Percentiles rank a stretch among this genome's conserved stretches.
Conservation (phyloP, 2,329 filamentous ascomycete genomes). For the Magnaporthiopsis poae region DNA sequence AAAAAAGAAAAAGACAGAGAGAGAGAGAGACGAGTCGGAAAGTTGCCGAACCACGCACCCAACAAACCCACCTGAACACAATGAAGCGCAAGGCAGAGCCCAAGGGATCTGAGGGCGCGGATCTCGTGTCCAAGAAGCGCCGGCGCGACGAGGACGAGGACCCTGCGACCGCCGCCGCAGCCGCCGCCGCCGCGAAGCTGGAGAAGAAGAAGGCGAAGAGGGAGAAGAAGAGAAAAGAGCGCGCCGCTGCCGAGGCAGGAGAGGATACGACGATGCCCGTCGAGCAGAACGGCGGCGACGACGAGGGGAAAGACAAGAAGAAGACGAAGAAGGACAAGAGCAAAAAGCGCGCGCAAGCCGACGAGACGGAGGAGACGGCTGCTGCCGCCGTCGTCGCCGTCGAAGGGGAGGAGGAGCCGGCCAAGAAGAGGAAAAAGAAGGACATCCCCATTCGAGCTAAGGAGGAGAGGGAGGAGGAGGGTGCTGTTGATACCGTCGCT, state of each 20-base stretch:
- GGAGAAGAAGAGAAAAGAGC: slow-evolving; percentile 22
- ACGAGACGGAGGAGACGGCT: not conserved
- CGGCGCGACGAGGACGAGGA: slow-evolving; percentile 18
- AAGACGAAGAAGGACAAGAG: slow-evolving; percentile 5
- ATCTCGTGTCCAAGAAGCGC: slow-evolving; percentile 15
- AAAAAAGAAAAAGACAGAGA: not conserved
- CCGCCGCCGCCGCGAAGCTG: slow-evolving; percentile 12
- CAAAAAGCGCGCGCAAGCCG: not conserved
- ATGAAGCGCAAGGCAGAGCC: slow-evolving; percentile 4
- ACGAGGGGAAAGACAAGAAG: not conserved
- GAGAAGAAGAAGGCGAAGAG: slow-evolving; percentile 27
- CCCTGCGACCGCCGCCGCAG: slow-evolving; percentile 5
- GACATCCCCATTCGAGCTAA: not conserved
- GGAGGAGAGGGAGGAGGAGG: not conserved
- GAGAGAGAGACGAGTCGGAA: not conserved
- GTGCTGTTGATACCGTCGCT: no score
- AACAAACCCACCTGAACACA: not conserved
- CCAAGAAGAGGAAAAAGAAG: slow-evolving; percentile 3
- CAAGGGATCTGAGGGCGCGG: not conserved
- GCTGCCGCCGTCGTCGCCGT: not conserved
- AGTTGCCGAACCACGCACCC: not conserved
- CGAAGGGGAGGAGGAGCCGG: slow-evolving; percentile 1
- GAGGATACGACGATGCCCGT: not conserved
- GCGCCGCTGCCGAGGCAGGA: slow-evolving; percentile 8
- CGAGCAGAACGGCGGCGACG: not conserved